Evolutionary conservation across 768 basidiomycete species (phyloP).

Genomic region (Dioszegia hungarica): DNA sequence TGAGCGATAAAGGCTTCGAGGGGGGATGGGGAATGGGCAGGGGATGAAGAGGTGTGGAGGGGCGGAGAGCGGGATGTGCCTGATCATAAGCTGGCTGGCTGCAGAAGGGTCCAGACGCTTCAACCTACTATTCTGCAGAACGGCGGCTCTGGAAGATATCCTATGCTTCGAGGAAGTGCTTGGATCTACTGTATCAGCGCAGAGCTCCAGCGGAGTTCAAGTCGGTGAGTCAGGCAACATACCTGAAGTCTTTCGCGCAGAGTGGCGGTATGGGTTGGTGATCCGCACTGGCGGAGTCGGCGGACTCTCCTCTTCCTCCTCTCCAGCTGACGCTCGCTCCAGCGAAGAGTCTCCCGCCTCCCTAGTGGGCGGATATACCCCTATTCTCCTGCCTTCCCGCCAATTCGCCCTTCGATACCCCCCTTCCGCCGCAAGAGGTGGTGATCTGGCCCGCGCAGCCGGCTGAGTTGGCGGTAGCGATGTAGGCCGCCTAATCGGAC

Average conservation of each 20-base stretch:
- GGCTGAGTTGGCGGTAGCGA: neutral
- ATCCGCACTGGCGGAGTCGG: slow-evolving; percentile 38
- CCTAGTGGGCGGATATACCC: slow-evolving; percentile 1
- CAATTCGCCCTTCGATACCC: slow-evolving; percentile 4
- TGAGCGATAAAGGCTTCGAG: slow-evolving; percentile 29
- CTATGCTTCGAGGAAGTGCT: neutral
- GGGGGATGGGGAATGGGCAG: slow-evolving; percentile 4
- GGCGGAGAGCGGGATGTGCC: slow-evolving; percentile 5
- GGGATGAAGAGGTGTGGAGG: slow-evolving; percentile 8
- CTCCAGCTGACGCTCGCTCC: neutral
- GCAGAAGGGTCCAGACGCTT: no score
- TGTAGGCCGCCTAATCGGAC: slow-evolving; percentile 2
- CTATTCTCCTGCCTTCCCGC: slow-evolving; percentile 7
- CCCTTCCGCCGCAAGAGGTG: neutral
- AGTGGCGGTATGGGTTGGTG: slow-evolving; percentile 21
- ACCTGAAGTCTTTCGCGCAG: neutral
- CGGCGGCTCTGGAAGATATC: slow-evolving; percentile 15
- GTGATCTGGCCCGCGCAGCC: neutral
- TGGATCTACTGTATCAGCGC: neutral
- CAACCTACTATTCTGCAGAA: slow-evolving; percentile 22
- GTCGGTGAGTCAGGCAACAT: neutral
- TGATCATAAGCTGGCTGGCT: neutral
- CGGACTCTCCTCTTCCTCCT: slow-evolving; percentile 28
- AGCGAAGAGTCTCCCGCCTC: neutral
- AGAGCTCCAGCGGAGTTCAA: neutral